Evolutionary conservation across 345 rosid genomes (phyloP).

Genomic region (Lepidium sativum): DNA sequence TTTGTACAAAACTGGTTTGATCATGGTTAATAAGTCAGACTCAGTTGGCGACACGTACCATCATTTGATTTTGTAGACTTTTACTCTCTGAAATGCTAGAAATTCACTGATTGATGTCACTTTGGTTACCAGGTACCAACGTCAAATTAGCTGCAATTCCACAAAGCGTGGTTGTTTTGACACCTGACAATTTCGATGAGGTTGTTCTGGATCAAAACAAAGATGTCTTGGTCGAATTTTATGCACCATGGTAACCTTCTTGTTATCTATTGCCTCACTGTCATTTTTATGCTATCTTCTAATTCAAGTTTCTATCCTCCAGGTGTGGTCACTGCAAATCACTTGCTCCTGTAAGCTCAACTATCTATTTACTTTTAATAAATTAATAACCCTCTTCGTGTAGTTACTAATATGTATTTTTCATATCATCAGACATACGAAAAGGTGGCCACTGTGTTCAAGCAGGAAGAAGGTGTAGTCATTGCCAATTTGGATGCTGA

Average conservation of each 20-base stretch:
- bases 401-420: neutral
- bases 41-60: neutral
- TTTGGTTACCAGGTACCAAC: conserved; percentile 58
- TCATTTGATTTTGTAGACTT: neutral
- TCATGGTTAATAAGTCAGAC: neutral
- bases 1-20: neutral
- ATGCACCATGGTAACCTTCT: conserved; percentile 79
- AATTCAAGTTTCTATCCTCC: conserved; percentile 18
- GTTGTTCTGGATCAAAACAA: conserved; percentile 77
- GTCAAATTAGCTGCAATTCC: conserved; percentile 78
- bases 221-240: conserved; percentile 95
- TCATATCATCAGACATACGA: conserved; percentile 53
- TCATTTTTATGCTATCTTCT: conserved; percentile 5
- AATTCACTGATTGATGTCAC: neutral
- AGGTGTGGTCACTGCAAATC: conserved; percentile 99
- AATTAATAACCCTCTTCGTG: neutral
- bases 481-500: conserved; percentile 95
- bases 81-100: neutral
- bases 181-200: conserved; percentile 68
- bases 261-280: neutral
- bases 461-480: conserved; percentile 66
- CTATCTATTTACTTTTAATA: neutral
- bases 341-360: conserved; percentile 83
- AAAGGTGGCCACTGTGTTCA: conserved; percentile 82
- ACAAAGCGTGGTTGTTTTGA: conserved; percentile 66